phyloP scores from a whole-genome alignment of 768 basidiomycete species.

The Tephrocybe sp. region DNA sequence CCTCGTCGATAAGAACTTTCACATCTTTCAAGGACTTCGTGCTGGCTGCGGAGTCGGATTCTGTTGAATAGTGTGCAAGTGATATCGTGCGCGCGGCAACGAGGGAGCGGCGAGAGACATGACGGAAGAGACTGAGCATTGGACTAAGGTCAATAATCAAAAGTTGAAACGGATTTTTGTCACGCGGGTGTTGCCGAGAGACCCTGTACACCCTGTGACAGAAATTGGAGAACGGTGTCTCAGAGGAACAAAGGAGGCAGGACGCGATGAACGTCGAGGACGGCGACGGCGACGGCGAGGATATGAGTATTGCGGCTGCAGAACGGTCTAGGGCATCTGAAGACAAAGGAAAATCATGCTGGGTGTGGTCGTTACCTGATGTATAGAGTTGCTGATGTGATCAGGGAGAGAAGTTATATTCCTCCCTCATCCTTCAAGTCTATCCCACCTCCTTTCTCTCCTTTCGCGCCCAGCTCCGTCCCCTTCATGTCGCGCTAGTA shows the following conservation, averaged over 20 bases:
- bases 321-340: too few species aligned
- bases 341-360: not conserved
- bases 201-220: conserved; percentile 25
- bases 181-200: conserved; percentile 16
- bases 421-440: conserved; percentile 10
- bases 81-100: conserved; percentile 3
- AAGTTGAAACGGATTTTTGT: not conserved
- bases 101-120: conserved; percentile 8
- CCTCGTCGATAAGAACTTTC: too few species aligned
- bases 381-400: conserved; percentile 20
- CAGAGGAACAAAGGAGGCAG: not conserved
- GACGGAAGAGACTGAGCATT: conserved; percentile 21
- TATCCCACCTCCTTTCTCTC: conserved; percentile 25
- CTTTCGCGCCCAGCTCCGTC: conserved; percentile 18
- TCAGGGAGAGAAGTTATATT: conserved; percentile 12
- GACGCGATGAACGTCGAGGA: not conserved
- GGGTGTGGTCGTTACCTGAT: conserved; percentile 11
- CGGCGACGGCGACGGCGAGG: not conserved
- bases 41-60: not conserved
- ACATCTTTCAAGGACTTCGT: too few species aligned
- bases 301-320: too few species aligned
- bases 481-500: conserved; percentile 32
- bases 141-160: not conserved
- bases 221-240: conserved; percentile 10
- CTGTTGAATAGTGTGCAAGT: conserved; percentile 9